Evolutionary conservation across 345 rosid species (phyloP).

Genomic region (Combretum micranthum): DNA sequence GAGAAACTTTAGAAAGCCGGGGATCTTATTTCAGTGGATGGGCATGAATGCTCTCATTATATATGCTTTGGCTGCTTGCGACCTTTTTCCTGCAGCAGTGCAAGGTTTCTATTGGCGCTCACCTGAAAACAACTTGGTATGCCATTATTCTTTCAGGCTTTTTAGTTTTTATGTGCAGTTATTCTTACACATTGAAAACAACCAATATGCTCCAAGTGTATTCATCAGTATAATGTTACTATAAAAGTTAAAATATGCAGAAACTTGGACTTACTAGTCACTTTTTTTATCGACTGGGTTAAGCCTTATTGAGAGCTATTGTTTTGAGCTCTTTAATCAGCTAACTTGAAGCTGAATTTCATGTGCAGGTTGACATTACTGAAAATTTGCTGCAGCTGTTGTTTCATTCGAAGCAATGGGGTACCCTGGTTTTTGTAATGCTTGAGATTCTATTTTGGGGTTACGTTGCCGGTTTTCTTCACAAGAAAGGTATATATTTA

Average conservation of each 20-base stretch:
- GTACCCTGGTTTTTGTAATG: conserved; percentile 39
- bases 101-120: conserved; percentile 56
- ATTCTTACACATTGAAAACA: background rate
- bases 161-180: background rate
- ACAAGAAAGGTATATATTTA: conserved; percentile 32
- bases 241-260: too few species aligned
- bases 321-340: too few species aligned
- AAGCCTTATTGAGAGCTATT: background rate
- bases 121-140: conserved; percentile 48
- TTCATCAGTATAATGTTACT: too few species aligned
- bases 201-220: too few species aligned
- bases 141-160: background rate
- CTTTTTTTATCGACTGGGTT: background rate
- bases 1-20: conserved; percentile 27
- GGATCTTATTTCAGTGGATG: conserved; percentile 42
- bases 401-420: conserved; percentile 37
- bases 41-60: conserved; percentile 57
- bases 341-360: conserved; percentile 1
- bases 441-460: conserved; percentile 48
- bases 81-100: conserved; percentile 40
- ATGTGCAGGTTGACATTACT: conserved; percentile 34
- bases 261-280: too few species aligned
- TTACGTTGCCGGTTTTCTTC: conserved; percentile 37
- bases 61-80: conserved; percentile 45
- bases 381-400: conserved; percentile 26